These are phyloP conservation scores for Pharnaceum exiguum DNA, from an alignment of 148 eudicot species.

Conservation along the genomic window DNA sequence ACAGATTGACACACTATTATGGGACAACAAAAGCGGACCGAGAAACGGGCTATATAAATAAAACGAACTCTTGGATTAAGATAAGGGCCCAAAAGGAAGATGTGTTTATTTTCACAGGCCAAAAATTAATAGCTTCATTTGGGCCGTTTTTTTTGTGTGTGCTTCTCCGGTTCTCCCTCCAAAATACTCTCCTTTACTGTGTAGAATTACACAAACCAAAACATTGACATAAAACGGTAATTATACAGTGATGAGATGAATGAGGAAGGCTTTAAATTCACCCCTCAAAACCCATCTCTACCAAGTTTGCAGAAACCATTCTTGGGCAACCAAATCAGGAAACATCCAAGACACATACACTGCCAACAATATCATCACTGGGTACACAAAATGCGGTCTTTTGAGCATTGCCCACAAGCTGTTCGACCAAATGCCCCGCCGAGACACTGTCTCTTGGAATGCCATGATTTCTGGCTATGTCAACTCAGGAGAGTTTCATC, in stretches of 20 bases:
- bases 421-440: slow-evolving; percentile 66
- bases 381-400: slow-evolving; percentile 35
- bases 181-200: no score
- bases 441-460: slow-evolving; percentile 65
- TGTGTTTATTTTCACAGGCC: no score
- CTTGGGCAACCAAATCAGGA: slow-evolving; percentile 37
- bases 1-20: no score
- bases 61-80: no score
- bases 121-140: no score
- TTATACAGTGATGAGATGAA: slow-evolving; percentile 30
- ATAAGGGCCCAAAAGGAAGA: no score
- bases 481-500: slow-evolving; percentile 29
- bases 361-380: slow-evolving; percentile 37
- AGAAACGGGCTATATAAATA: no score
- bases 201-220: no score
- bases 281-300: slow-evolving; percentile 17
- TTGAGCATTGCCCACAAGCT: slow-evolving; percentile 40
- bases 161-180: no score
- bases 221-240: neutral
- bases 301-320: slow-evolving; percentile 36
- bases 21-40: no score
- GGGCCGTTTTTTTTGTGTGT: no score
- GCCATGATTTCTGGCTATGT: slow-evolving; percentile 58
- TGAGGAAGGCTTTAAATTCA: slow-evolving; percentile 36
- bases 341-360: slow-evolving; percentile 26